These are phyloP conservation scores for Musa balbisiana DNA, from an alignment of 202 grass and related monocot species.

Conservation along the genomic window DNA sequence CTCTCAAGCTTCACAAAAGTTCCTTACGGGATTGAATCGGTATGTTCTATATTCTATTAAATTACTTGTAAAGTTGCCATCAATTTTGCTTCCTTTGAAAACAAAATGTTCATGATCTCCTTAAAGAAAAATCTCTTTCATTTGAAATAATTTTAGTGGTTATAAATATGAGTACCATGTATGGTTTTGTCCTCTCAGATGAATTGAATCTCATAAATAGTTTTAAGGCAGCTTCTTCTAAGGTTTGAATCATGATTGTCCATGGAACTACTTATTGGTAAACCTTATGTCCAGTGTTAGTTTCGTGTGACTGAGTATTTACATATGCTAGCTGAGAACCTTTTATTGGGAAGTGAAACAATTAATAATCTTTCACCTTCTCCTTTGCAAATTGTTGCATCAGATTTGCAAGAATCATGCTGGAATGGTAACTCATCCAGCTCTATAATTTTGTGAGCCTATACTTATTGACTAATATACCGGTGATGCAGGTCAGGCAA, in stretches of 20 bases:
- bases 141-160: neutral
- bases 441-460: no score
- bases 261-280: neutral
- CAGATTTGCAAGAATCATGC: neutral
- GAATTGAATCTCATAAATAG: no score
- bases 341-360: neutral
- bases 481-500: constrained; percentile 42
- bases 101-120: constrained; percentile 3
- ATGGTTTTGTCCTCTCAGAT: neutral
- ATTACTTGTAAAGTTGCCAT: neutral
- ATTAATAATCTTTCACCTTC: neutral
- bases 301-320: neutral
- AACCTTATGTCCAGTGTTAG: no score
- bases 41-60: neutral
- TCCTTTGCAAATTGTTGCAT: constrained; percentile 12
- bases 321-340: neutral
- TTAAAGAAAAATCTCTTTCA: neutral
- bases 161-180: neutral
- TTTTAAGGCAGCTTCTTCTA: neutral
- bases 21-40: constrained; percentile 75
- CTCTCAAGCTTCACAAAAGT: constrained; percentile 73
- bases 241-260: neutral
- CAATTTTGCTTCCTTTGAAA: neutral
- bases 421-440: no score
- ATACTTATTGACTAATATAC: neutral